Evolutionary conservation across 2,329 filamentous ascomycete species (phyloP).

Genomic region (Plenodomus biglobosus): DNA sequence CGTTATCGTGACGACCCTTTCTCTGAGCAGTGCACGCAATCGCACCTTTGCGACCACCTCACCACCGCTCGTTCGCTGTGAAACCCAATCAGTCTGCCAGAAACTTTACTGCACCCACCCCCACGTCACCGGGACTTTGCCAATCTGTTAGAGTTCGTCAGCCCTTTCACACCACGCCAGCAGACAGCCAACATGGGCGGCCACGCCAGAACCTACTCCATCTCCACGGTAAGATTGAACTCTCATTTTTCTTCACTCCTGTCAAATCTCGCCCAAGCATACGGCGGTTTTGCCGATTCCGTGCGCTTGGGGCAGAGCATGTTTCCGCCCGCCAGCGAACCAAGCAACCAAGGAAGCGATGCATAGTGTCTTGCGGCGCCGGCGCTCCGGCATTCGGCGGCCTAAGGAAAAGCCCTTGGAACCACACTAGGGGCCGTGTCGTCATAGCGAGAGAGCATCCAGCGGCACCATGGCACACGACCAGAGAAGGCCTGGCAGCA

Average conservation of each 20-base stretch:
- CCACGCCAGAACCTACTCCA: conserved; percentile 40
- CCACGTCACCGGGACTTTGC: conserved; percentile 3
- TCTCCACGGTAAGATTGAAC: conserved; percentile 37
- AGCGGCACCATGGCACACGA: conserved; percentile 31
- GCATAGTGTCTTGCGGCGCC: conserved; percentile 20
- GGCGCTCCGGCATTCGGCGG: conserved; percentile 29
- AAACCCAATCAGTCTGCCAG: conserved; percentile 2
- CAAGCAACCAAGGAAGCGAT: conserved; percentile 13
- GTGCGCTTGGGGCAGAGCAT: conserved; percentile 7
- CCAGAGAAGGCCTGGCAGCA: conserved; percentile 9
- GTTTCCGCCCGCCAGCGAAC: too few species aligned
- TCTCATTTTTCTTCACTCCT: too few species aligned
- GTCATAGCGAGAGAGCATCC: conserved; percentile 22
- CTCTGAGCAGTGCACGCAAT: conserved; percentile 6
- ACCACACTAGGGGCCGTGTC: conserved; percentile 18
- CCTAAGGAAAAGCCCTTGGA: conserved; percentile 18
- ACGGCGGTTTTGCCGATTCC: conserved; percentile 21
- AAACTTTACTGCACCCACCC: conserved; percentile 17
- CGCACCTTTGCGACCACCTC: background rate
- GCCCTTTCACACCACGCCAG: background rate
- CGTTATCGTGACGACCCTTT: conserved; percentile 7
- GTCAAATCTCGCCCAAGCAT: conserved; percentile 4
- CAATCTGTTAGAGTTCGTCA: conserved; percentile 14
- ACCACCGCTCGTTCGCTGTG: conserved; percentile 1
- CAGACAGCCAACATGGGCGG: conserved; percentile 7